Conservation (phyloP, 768 basidiomycete species). For the Tulasnella sp. region DNA sequence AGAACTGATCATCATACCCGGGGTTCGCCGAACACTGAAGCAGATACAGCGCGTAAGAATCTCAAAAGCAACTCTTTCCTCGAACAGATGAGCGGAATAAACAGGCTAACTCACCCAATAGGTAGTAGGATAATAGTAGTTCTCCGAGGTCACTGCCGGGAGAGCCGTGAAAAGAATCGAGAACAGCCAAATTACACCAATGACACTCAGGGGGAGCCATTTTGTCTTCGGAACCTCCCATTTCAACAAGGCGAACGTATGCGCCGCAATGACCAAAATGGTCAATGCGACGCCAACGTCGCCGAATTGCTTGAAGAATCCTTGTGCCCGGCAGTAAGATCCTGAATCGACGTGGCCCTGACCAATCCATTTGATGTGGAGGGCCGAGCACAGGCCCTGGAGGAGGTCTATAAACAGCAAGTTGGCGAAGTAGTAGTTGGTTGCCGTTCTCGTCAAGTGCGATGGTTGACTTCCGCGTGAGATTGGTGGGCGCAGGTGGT, state of each 20-base stretch:
- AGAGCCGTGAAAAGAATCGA: conserved; percentile 42
- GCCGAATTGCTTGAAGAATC: conserved; percentile 48
- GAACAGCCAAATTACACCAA: conserved; percentile 48
- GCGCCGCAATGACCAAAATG: conserved; percentile 47
- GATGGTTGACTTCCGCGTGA: neutral
- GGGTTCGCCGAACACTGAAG: conserved; percentile 55
- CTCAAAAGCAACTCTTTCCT: neutral
- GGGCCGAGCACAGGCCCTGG: conserved; percentile 45
- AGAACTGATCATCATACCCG: conserved; percentile 46
- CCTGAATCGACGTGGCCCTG: conserved; percentile 44
- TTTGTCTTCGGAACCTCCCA: conserved; percentile 43
- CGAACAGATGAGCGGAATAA: too few relatives aligned
- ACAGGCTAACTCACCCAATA: neutral
- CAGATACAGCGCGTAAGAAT: neutral
- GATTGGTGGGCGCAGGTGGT: neutral
- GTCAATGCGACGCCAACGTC: conserved; percentile 50
- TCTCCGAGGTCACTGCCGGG: neutral
- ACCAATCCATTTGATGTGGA: conserved; percentile 47
- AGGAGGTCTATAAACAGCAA: conserved; percentile 42
- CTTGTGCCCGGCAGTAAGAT: conserved; percentile 47
- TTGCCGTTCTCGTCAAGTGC: conserved; percentile 34
- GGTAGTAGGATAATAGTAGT: neutral
- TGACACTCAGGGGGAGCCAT: conserved; percentile 44
- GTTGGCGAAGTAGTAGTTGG: conserved; percentile 43
- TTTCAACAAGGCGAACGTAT: conserved; percentile 49